phyloP scores from a whole-genome alignment of 1,284 basidiomycete genomes.

The Ceratobasidium sp. region DNA sequence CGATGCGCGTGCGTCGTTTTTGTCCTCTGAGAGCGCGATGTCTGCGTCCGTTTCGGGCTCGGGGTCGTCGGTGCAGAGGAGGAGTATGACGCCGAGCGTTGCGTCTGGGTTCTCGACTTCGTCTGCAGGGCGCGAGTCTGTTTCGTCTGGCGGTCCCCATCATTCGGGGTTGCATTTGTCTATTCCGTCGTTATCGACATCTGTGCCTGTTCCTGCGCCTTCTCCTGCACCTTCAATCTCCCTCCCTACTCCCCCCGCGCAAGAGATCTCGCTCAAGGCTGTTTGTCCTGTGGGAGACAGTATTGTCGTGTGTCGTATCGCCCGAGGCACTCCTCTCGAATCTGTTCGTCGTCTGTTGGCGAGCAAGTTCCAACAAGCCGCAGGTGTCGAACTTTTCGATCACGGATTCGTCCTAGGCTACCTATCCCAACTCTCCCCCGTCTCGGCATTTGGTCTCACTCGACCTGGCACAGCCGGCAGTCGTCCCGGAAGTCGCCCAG shows the following conservation, averaged over 20 bases:
- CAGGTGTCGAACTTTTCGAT: conserved; percentile 25
- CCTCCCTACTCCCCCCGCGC: background rate
- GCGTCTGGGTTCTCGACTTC: conserved; percentile 32
- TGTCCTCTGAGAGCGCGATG: background rate
- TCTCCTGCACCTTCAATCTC: conserved; percentile 21
- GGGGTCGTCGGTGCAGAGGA: conserved; percentile 12
- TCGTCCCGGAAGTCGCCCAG: background rate
- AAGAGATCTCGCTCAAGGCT: conserved; percentile 31
- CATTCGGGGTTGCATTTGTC: no score
- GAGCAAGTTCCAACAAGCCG: conserved; percentile 29
- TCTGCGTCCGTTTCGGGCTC: conserved; percentile 16
- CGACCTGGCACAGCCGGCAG: conserved; percentile 14
- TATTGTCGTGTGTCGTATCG: conserved; percentile 21
- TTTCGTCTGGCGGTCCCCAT: background rate
- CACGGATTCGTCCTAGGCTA: conserved; percentile 38
- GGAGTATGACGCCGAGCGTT: conserved; percentile 37
- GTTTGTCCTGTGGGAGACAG: conserved; percentile 33
- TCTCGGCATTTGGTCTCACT: background rate
- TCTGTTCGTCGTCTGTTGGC: conserved; percentile 10
- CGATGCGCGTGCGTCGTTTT: conserved; percentile 4
- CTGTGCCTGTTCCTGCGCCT: background rate
- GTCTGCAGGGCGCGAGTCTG: background rate
- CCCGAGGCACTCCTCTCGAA: conserved; percentile 13
- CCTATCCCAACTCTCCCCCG: background rate
- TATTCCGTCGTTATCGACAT: background rate